Evolutionary conservation across 495 filamentous ascomycete species (phyloP).

Genomic region (Articulospora tetracladia): DNA sequence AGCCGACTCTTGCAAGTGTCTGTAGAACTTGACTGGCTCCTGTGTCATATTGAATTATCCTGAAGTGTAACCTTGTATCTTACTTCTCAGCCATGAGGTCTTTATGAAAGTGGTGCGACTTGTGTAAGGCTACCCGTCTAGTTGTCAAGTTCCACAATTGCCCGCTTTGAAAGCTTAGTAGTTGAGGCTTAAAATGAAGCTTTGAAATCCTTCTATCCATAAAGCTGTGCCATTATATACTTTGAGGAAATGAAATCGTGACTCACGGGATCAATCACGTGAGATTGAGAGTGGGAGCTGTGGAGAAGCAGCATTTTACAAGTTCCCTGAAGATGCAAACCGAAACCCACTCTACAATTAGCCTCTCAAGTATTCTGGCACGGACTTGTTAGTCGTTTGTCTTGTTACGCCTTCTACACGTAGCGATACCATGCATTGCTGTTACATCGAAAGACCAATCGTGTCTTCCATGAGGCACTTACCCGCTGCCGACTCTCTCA

Average conservation of each 20-base stretch:
- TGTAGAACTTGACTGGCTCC: conserved; percentile 11
- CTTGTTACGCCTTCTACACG: no score
- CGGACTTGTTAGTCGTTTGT: no score
- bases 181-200: no score
- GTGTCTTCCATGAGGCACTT: background rate
- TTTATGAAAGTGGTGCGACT: background rate
- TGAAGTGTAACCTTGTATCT: background rate
- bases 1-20: conserved; percentile 11
- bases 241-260: background rate
- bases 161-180: background rate
- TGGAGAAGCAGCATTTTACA: no score
- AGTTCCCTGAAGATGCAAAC: no score
- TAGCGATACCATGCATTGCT: background rate
- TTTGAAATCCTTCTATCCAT: background rate
- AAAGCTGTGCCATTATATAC: background rate
- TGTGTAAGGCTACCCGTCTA: background rate
- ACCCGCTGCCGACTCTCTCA: background rate
- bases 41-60: background rate
- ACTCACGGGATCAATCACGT: background rate
- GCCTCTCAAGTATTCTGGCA: no score
- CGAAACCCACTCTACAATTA: no score
- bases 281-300: no score
- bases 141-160: background rate
- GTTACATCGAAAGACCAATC: background rate
- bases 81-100: background rate